Evolutionary conservation across 371 early-diverging fungal genomes (phyloP).

Genomic region (Phascolomyces articulosus): DNA sequence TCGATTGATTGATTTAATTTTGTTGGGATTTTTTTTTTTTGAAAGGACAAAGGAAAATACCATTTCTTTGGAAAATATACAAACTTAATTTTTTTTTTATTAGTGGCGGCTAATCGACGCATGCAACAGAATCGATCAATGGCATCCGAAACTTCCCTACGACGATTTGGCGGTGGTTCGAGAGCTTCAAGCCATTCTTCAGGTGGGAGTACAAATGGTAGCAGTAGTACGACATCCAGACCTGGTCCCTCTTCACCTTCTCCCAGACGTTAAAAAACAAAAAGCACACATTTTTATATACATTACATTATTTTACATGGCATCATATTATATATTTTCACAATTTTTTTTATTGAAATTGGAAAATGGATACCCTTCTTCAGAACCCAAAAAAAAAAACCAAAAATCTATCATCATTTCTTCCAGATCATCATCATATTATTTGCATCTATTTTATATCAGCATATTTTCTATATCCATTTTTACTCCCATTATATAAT

Average conservation of each 20-base stretch:
- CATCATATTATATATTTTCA: no score
- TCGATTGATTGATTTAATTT: conserved; percentile 9
- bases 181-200: neutral
- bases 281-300: neutral
- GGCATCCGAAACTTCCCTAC: conserved; percentile 3
- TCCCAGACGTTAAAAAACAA: conserved; percentile 3
- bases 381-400: no score
- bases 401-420: no score
- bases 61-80: no score
- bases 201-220: neutral
- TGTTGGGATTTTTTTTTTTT: neutral
- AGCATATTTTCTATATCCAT: no score
- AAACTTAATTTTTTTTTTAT: neutral
- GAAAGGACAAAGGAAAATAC: no score
- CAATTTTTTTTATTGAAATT: no score
- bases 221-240: neutral
- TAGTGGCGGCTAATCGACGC: conserved; percentile 16
- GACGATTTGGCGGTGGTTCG: neutral
- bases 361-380: no score
- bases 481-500: no score
- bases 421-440: no score
- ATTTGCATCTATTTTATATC: no score
- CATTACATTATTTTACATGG: neutral
- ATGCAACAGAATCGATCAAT: conserved; percentile 16
- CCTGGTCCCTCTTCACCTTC: conserved; percentile 1